A percentile compares a stretch with the other conserved stretches of the same genome.
Conservation (phyloP, 2,329 filamentous ascomycete species). For the Apiospora kogelbergensis region DNA sequence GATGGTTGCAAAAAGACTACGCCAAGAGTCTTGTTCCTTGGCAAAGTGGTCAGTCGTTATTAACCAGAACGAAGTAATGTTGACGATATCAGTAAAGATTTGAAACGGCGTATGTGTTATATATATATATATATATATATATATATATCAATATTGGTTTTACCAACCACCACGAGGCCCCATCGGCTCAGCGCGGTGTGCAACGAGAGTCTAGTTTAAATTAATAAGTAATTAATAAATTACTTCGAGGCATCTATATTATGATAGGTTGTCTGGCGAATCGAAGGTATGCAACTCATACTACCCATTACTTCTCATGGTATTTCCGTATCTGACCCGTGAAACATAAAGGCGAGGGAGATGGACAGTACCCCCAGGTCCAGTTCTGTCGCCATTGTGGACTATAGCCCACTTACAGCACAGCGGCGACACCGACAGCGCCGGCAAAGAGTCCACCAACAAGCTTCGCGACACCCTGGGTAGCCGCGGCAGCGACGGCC, state of each 20-base stretch:
- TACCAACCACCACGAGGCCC: background rate
- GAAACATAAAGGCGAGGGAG: background rate
- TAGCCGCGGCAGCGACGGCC: background rate
- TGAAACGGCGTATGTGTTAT: background rate
- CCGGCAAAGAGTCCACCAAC: background rate
- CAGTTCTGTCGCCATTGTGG: background rate
- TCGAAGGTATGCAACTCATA: background rate
- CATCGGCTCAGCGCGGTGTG: background rate
- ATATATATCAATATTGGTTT: no score
- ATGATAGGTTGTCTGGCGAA: background rate
- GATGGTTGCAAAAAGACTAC: background rate
- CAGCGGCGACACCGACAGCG: background rate
- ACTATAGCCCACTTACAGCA: background rate
- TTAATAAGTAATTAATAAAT: background rate
- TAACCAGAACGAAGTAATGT: background rate
- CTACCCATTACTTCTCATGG: background rate
- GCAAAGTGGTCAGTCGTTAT: background rate
- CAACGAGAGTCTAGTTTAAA: background rate
- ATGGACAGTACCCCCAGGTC: background rate
- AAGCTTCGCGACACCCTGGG: slow-evolving; percentile 1
- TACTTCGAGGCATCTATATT: background rate
- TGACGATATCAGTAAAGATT: background rate
- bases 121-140: no score
- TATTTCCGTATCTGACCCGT: background rate
- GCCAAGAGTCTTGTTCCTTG: background rate